Conservation (phyloP, 2,329 filamentous ascomycete genomes). For the Davidsoniella neocaledoniae region DNA sequence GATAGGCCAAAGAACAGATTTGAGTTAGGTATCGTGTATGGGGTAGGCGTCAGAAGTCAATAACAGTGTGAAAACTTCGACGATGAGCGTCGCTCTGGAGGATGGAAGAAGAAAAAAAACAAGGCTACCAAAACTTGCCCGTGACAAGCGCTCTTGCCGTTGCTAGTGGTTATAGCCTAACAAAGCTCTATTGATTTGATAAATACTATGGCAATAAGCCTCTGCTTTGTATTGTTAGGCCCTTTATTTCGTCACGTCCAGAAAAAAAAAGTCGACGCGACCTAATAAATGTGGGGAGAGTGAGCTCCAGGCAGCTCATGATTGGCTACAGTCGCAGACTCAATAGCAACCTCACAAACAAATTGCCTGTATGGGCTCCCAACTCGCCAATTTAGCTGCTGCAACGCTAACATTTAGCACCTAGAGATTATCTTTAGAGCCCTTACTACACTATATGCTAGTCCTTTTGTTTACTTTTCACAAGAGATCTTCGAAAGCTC, state of each 20-base stretch:
- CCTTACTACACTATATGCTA: not conserved
- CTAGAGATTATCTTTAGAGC: no score
- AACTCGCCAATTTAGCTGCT: no score
- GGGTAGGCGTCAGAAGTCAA: not conserved
- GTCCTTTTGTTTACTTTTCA: not conserved
- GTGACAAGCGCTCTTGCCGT: no score
- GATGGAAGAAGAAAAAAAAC: no score
- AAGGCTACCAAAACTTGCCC: no score
- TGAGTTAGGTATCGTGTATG: no score
- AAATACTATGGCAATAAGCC: not conserved
- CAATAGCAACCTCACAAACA: no score
- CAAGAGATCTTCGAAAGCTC: not conserved
- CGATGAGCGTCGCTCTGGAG: no score
- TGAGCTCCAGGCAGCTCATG: not conserved
- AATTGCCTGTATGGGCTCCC: no score
- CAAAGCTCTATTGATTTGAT: not conserved
- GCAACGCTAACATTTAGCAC: no score
- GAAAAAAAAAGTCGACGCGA: not conserved
- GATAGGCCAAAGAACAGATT: no score
- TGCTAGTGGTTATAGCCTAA: not conserved
- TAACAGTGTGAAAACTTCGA: not conserved
- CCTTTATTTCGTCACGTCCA: constrained; percentile 9
- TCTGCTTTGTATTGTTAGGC: not conserved
- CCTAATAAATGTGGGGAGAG: not conserved
- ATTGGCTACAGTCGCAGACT: not conserved